Evolutionary conservation across 345 rosid genomes (phyloP).

Genomic region (Orychophragmus violaceus): DNA sequence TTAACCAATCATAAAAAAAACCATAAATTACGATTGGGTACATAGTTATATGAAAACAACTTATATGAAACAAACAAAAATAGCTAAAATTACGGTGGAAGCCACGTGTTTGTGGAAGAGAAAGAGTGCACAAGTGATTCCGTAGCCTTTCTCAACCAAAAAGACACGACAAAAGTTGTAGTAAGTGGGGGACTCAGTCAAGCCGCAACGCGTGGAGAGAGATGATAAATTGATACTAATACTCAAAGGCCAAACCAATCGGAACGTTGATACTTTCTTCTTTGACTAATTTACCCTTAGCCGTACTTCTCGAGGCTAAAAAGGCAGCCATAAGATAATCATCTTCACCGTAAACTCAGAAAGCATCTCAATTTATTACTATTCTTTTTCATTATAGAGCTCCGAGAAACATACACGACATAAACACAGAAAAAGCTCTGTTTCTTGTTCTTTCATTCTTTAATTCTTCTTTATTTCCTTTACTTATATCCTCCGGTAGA

Average conservation of each 20-base stretch:
- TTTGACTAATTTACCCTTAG: conserved; percentile 11
- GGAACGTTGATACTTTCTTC: conserved; percentile 19
- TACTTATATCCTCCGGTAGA: background rate
- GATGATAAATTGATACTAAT: background rate
- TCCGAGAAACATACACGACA: conserved; percentile 9
- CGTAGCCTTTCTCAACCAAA: background rate
- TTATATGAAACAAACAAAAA: no score
- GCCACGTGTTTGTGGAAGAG: conserved; percentile 15
- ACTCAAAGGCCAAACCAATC: conserved; percentile 3
- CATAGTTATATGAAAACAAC: no score
- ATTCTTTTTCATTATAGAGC: background rate
- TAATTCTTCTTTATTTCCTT: background rate
- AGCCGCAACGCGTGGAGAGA: conserved; percentile 22
- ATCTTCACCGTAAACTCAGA: background rate
- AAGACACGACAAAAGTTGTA: conserved; percentile 17
- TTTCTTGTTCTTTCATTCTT: conserved; percentile 19
- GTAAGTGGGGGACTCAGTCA: conserved; percentile 19
- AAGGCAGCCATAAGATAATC: background rate
- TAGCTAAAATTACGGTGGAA: conserved; percentile 9
- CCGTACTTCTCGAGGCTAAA: background rate
- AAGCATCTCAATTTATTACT: background rate
- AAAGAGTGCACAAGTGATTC: conserved; percentile 13
- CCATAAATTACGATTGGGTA: no score
- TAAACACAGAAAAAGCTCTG: conserved; percentile 6
- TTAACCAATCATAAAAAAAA: no score